A percentile compares a stretch with the other conserved stretches of the same genome.
Evolutionary conservation across 2,329 filamentous ascomycete genomes (phyloP).

Genomic region (Colletotrichum acutatum): DNA sequence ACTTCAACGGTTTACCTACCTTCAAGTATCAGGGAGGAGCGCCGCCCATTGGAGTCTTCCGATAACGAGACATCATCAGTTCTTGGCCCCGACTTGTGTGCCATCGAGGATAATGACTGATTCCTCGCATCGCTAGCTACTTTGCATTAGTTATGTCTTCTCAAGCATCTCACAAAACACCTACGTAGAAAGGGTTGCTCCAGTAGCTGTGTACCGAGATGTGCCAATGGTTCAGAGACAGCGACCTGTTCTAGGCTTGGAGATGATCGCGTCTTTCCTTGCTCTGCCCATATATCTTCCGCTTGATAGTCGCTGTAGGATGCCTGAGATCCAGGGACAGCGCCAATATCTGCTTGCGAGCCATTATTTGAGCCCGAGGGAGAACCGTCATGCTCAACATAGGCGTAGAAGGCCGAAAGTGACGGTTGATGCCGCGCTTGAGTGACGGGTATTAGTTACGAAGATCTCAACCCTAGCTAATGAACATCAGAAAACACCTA

Average conservation of each 20-base stretch:
- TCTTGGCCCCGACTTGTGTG: background rate
- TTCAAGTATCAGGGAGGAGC: background rate
- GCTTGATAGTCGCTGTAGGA: background rate
- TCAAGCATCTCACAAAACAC: background rate
- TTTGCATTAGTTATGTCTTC: background rate
- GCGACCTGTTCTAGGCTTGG: background rate
- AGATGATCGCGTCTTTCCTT: background rate
- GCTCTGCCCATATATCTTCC: background rate
- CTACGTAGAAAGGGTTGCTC: background rate
- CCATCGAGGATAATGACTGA: background rate
- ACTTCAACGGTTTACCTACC: constrained; percentile 8
- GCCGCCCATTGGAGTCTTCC: background rate
- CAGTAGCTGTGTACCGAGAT: background rate
- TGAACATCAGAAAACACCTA: background rate
- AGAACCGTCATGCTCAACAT: constrained; percentile 11
- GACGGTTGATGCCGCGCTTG: constrained; percentile 21
- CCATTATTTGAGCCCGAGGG: background rate
- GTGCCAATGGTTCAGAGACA: background rate
- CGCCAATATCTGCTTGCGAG: background rate
- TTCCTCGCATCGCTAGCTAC: background rate
- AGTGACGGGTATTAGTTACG: background rate
- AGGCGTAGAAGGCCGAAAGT: constrained; percentile 26
- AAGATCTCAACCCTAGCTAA: background rate
- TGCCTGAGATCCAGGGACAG: background rate
- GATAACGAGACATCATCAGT: background rate